These are phyloP conservation scores for Bathelium albidoporum DNA, from an alignment of 495 filamentous ascomycete species.

Conservation along the genomic window DNA sequence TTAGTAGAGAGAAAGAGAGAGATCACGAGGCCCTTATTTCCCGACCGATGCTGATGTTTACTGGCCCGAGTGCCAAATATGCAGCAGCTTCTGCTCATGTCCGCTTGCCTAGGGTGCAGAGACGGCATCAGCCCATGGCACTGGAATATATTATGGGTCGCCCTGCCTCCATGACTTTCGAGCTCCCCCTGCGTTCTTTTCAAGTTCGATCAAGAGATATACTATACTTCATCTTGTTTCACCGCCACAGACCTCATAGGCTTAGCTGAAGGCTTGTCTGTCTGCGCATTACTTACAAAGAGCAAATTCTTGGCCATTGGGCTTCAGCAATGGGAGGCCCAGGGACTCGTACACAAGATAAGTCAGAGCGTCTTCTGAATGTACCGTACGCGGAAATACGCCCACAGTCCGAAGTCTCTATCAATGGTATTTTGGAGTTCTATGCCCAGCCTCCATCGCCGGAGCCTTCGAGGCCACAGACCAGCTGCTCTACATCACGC, in stretches of 20 bases:
- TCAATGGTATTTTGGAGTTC: background rate
- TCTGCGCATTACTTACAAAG: no score
- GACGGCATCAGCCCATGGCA: background rate
- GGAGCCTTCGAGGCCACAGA: background rate
- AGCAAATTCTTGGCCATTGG: background rate
- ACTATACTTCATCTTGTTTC: no score
- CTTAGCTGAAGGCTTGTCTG: no score
- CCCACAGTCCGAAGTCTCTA: background rate
- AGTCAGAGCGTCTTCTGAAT: background rate
- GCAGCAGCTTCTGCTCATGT: background rate
- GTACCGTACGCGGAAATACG: background rate
- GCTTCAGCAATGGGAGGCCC: background rate
- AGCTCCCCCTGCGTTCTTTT: no score
- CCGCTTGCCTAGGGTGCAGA: background rate
- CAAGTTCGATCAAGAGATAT: no score
- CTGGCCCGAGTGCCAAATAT: background rate
- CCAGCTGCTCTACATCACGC: background rate
- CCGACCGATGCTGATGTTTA: background rate
- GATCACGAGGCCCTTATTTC: background rate
- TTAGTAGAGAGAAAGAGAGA: no score
- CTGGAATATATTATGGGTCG: no score
- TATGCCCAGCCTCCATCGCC: background rate
- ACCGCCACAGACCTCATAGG: no score
- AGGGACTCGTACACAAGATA: background rate
- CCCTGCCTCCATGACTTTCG: no score